A percentile compares a stretch with the other conserved stretches of the same genome.
These are phyloP conservation scores for Phytophthora sp. DNA, from an alignment of 352 stramenopile species.

Conservation along the genomic window DNA sequence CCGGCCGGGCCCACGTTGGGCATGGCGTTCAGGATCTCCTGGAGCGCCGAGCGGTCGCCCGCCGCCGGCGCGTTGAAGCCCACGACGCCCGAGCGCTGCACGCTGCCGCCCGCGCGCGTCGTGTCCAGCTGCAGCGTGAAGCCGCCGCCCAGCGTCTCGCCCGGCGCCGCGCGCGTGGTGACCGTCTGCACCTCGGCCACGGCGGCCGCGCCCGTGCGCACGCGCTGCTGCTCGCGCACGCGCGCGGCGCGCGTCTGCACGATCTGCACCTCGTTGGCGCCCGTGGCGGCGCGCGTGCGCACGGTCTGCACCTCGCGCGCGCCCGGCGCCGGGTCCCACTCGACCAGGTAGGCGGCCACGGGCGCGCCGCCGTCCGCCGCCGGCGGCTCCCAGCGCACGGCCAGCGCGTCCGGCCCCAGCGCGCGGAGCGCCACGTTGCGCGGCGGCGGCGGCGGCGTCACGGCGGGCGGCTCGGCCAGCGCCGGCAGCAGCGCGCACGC, in stretches of 20 bases:
- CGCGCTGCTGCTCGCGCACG: slow-evolving; percentile 90
- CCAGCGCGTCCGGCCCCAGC: slow-evolving; percentile 74
- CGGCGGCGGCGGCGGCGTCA: slow-evolving; percentile 50
- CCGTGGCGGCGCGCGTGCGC: slow-evolving; percentile 78
- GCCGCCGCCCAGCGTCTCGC: slow-evolving; percentile 83
- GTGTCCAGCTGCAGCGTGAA: slow-evolving; percentile 95
- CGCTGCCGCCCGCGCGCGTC: slow-evolving; percentile 77
- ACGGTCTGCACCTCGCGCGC: slow-evolving; percentile 91
- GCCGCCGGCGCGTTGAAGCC: slow-evolving; percentile 73
- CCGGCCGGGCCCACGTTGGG: slow-evolving; percentile 66
- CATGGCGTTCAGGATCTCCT: slow-evolving; percentile 85
- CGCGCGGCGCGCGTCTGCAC: slow-evolving; percentile 86
- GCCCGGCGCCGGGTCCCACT: slow-evolving; percentile 93
- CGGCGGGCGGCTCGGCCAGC: no score
- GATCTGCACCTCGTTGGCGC: slow-evolving; percentile 94
- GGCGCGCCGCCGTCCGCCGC: slow-evolving; percentile 73
- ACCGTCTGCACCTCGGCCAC: slow-evolving; percentile 83
- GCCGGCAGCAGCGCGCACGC: background rate
- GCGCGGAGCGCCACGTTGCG: slow-evolving; percentile 69
- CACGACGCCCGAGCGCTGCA: slow-evolving; percentile 94
- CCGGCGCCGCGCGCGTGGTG: slow-evolving; percentile 82
- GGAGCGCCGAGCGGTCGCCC: slow-evolving; percentile 54
- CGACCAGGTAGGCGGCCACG: slow-evolving; percentile 82
- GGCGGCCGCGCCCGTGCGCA: slow-evolving; percentile 75
- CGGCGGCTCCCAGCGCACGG: slow-evolving; percentile 78